These are phyloP conservation scores for Aspergillus sp. DNA, from an alignment of 2,329 filamentous ascomycete genomes.

Conservation along the genomic window DNA sequence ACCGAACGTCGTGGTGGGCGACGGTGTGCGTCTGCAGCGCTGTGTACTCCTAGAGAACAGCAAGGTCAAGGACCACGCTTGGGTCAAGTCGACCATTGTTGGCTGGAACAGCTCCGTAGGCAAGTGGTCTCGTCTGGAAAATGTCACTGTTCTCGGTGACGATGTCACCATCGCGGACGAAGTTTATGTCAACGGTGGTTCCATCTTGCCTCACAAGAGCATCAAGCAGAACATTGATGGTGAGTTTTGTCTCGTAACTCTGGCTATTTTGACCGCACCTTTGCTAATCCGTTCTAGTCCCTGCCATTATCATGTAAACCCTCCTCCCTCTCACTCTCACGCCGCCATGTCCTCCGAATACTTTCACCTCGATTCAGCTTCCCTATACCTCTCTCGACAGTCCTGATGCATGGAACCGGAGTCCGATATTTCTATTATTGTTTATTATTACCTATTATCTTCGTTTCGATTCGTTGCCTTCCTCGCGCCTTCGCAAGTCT, in stretches of 20 bases:
- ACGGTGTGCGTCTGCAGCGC: slow-evolving; percentile 88
- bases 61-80: slow-evolving; percentile 97
- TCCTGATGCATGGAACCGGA: slow-evolving; percentile 33
- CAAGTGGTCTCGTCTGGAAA: slow-evolving; percentile 93
- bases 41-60: slow-evolving; percentile 82
- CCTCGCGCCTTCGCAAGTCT: neutral
- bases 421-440: slow-evolving; percentile 18
- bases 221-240: slow-evolving; percentile 97
- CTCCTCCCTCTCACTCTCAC: slow-evolving; percentile 15
- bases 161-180: slow-evolving; percentile 97
- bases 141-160: slow-evolving; percentile 94
- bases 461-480: slow-evolving; percentile 12
- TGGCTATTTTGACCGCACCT: neutral
- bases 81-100: slow-evolving; percentile 97
- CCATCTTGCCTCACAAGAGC: slow-evolving; percentile 92
- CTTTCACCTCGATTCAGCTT: slow-evolving; percentile 14
- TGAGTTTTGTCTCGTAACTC: slow-evolving; percentile 30
- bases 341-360: slow-evolving; percentile 21
- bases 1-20: slow-evolving; percentile 82
- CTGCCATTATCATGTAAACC: slow-evolving; percentile 45
- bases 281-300: slow-evolving; percentile 26
- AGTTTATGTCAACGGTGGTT: slow-evolving; percentile 96
- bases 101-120: slow-evolving; percentile 97
- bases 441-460: slow-evolving; percentile 3
- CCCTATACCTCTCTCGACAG: slow-evolving; percentile 19